phyloP scores from a whole-genome alignment of 1,139 yeast genomes.

The Taphrina betulina region DNA sequence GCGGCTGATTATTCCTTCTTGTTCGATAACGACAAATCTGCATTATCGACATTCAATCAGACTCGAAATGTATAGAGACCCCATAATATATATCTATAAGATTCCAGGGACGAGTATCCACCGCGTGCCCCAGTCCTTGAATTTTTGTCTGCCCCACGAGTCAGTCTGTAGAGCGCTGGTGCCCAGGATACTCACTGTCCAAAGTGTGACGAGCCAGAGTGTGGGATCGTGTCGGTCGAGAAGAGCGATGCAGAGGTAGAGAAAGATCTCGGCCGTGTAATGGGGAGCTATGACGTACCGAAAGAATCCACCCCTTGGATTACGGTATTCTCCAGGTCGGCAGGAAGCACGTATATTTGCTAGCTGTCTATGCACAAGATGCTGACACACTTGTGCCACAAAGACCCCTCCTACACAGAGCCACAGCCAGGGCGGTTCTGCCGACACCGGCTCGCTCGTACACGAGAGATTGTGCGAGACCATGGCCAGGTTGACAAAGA shows the following conservation, averaged over 20 bases:
- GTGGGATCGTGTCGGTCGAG: conserved; percentile 15
- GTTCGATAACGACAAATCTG: not conserved
- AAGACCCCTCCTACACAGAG: conserved; percentile 45
- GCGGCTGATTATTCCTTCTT: not conserved
- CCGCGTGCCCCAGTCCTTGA: conserved; percentile 29
- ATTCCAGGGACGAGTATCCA: conserved; percentile 26
- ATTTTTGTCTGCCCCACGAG: conserved; percentile 16
- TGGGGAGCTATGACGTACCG: conserved; percentile 67
- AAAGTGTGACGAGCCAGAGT: conserved; percentile 22
- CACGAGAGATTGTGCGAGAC: no score
- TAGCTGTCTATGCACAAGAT: conserved; percentile 58
- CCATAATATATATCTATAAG: conserved; percentile 7
- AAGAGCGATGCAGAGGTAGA: conserved; percentile 52
- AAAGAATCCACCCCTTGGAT: conserved; percentile 60
- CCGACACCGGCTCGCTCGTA: not conserved
- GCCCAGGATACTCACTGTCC: conserved; percentile 26
- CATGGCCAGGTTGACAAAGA: conserved; percentile 45
- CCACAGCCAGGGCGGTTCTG: conserved; percentile 9
- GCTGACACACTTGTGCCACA: conserved; percentile 58
- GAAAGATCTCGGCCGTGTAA: conserved; percentile 69
- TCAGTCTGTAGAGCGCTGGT: conserved; percentile 28
- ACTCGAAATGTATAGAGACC: conserved; percentile 1
- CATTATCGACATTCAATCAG: conserved; percentile 1
- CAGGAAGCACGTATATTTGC: conserved; percentile 48
- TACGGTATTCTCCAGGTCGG: conserved; percentile 55